These are phyloP conservation scores for Trametes hirsuta DNA, from an alignment of 1,284 basidiomycete genomes.

Conservation along the genomic window DNA sequence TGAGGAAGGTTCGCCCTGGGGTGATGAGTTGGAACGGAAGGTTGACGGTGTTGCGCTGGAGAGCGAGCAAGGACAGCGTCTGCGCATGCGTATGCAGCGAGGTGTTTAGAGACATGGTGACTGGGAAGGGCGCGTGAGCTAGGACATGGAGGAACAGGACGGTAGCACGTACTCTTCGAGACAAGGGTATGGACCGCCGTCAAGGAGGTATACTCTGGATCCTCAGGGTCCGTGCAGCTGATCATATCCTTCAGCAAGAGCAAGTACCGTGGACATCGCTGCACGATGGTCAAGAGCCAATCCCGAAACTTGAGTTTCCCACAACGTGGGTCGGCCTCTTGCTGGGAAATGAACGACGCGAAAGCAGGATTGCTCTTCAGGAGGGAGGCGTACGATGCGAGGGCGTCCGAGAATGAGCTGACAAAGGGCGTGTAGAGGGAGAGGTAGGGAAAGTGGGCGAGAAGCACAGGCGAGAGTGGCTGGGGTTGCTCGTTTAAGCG, in stretches of 20 bases:
- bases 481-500: slow-evolving; percentile 27
- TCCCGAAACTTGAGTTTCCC: slow-evolving; percentile 76
- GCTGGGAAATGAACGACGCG: slow-evolving; percentile 58
- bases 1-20: slow-evolving; percentile 79
- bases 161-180: slow-evolving; percentile 61
- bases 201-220: slow-evolving; percentile 66
- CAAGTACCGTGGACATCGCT: slow-evolving; percentile 85
- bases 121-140: slow-evolving; percentile 44
- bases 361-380: slow-evolving; percentile 58
- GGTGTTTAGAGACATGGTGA: slow-evolving; percentile 76
- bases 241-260: slow-evolving; percentile 82
- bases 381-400: slow-evolving; percentile 57
- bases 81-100: slow-evolving; percentile 78
- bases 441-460: slow-evolving; percentile 57
- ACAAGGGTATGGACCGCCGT: slow-evolving; percentile 65
- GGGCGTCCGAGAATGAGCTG: slow-evolving; percentile 72
- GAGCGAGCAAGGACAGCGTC: slow-evolving; percentile 70
- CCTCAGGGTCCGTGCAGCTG: slow-evolving; percentile 60
- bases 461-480: slow-evolving; percentile 48
- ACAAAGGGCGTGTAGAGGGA: slow-evolving; percentile 83
- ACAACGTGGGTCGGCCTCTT: slow-evolving; percentile 70
- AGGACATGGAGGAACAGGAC: neutral
- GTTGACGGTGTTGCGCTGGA: slow-evolving; percentile 75
- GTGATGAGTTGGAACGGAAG: slow-evolving; percentile 77
- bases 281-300: slow-evolving; percentile 86